phyloP scores from a whole-genome alignment of 495 filamentous ascomycete genomes.

The Clohesyomyces aquaticus region DNA sequence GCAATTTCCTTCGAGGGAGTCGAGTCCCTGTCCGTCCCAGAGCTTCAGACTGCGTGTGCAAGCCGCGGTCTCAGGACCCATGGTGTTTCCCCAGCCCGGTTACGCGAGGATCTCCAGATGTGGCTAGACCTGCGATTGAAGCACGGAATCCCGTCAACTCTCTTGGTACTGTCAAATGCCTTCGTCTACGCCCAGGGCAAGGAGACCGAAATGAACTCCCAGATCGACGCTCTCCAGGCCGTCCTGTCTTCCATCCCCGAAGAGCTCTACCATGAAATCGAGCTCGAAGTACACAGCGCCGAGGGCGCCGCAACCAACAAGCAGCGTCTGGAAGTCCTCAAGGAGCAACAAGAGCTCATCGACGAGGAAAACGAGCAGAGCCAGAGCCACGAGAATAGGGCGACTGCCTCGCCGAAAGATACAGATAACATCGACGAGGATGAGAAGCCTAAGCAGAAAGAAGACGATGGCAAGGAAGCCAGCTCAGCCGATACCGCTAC shows the following conservation, averaged over 20 bases:
- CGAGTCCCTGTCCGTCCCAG: constrained; percentile 86
- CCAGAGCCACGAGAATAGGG: constrained; percentile 65
- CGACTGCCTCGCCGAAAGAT: constrained; percentile 65
- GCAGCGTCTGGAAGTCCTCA: constrained; percentile 97
- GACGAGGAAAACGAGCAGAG: constrained; percentile 94
- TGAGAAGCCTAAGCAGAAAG: constrained; percentile 55
- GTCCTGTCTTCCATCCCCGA: constrained; percentile 95
- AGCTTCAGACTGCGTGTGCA: constrained; percentile 88
- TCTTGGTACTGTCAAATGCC: constrained; percentile 94
- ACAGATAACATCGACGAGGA: constrained; percentile 84
- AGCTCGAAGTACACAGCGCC: constrained; percentile 95
- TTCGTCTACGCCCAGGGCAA: constrained; percentile 95
- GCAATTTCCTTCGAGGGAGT: constrained; percentile 96
- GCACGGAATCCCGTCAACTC: constrained; percentile 88
- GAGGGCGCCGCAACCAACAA: constrained; percentile 99
- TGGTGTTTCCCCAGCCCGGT: constrained; percentile 80
- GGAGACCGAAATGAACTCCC: constrained; percentile 80
- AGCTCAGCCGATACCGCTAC: constrained; percentile 18
- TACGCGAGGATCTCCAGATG: constrained; percentile 88
- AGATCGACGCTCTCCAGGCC: constrained; percentile 90
- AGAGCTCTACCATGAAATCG: constrained; percentile 98
- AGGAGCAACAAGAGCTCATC: constrained; percentile 98
- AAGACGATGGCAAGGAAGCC: constrained; percentile 20
- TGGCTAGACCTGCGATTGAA: constrained; percentile 95
- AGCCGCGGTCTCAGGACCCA: constrained; percentile 91